A percentile compares a stretch with the other conserved stretches of the same genome.
Evolutionary conservation across 2,329 filamentous ascomycete species (phyloP).

Genomic region (Aspergillus sp.): DNA sequence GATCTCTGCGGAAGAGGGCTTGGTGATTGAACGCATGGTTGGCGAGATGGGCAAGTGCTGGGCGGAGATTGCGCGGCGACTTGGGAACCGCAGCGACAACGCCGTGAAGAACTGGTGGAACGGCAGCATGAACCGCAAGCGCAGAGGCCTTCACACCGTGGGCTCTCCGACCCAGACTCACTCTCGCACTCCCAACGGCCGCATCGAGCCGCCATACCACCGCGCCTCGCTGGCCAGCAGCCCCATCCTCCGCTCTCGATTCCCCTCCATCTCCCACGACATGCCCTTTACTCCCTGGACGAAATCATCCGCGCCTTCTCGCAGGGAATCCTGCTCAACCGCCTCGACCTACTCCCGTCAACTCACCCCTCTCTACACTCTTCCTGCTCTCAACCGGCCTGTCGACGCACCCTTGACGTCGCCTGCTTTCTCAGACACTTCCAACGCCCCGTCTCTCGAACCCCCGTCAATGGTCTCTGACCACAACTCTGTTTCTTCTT

Average conservation of each 20-base stretch:
- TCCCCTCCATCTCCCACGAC: constrained; percentile 24
- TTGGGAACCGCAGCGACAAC: constrained; percentile 87
- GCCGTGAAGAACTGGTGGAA: constrained; percentile 99
- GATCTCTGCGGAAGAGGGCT: constrained; percentile 69
- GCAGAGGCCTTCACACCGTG: constrained; percentile 45
- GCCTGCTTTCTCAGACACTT: constrained; percentile 63
- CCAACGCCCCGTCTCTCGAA: constrained; percentile 57
- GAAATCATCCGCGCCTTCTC: constrained; percentile 17
- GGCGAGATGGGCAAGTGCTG: constrained; percentile 78
- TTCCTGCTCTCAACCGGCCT: constrained; percentile 37
- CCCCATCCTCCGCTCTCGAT: constrained; percentile 29
- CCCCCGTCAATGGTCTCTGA: constrained; percentile 73
- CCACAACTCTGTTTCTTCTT: constrained; percentile 61
- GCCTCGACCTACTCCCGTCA: constrained; percentile 26
- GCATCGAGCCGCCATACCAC: constrained; percentile 41
- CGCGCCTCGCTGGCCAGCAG: constrained; percentile 31
- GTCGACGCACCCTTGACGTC: constrained; percentile 62
- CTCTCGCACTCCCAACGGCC: constrained; percentile 36
- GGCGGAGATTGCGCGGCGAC: constrained; percentile 84
- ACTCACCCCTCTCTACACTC: constrained; percentile 40
- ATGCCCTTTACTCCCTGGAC: constrained; percentile 23
- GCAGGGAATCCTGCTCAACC: constrained; percentile 26
- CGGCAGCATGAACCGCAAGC: constrained; percentile 80
- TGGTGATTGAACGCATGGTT: constrained; percentile 75
- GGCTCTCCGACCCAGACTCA: constrained; percentile 29